phyloP scores from a whole-genome alignment of 352 stramenopile species.

The Phytophthora crassamura region DNA sequence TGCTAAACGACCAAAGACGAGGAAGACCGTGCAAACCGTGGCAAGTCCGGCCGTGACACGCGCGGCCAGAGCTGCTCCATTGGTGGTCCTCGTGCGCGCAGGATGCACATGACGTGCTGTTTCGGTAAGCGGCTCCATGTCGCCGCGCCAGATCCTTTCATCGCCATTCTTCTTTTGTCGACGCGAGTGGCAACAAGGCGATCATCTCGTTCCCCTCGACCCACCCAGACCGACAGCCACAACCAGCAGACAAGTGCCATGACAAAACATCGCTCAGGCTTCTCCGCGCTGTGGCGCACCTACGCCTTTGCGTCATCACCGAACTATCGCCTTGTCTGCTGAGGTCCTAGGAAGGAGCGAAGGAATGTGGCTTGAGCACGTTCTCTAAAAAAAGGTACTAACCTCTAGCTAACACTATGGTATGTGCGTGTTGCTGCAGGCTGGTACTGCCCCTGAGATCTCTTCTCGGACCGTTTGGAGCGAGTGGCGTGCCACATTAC shows the following conservation, averaged over 20 bases:
- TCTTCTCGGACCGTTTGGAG: too few relatives aligned
- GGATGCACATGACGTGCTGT: slow-evolving; percentile 16
- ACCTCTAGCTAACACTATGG: too few relatives aligned
- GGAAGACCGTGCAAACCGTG: slow-evolving; percentile 10
- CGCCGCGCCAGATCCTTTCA: slow-evolving; percentile 8
- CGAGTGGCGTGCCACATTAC: too few relatives aligned
- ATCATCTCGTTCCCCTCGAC: slow-evolving; percentile 1
- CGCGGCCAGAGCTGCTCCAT: slow-evolving; percentile 8
- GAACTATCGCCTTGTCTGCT: too few relatives aligned
- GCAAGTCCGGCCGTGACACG: slow-evolving; percentile 25
- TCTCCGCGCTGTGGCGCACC: slow-evolving; percentile 48
- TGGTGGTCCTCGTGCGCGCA: slow-evolving; percentile 22
- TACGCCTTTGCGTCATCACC: slow-evolving; percentile 65
- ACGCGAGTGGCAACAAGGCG: slow-evolving; percentile 4
- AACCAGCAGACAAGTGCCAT: too few relatives aligned
- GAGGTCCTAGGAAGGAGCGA: too few relatives aligned
- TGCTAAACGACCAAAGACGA: slow-evolving; percentile 31
- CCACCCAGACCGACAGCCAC: neutral
- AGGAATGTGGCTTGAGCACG: too few relatives aligned
- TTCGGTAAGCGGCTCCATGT: slow-evolving; percentile 29
- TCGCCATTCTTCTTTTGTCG: slow-evolving; percentile 24
- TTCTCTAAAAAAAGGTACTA: too few relatives aligned
- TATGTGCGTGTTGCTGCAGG: too few relatives aligned
- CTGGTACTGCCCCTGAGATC: too few relatives aligned
- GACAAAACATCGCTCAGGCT: slow-evolving; percentile 10